phyloP scores from a whole-genome alignment of 179 eudicot genomes.

The Beta lomatogona region DNA sequence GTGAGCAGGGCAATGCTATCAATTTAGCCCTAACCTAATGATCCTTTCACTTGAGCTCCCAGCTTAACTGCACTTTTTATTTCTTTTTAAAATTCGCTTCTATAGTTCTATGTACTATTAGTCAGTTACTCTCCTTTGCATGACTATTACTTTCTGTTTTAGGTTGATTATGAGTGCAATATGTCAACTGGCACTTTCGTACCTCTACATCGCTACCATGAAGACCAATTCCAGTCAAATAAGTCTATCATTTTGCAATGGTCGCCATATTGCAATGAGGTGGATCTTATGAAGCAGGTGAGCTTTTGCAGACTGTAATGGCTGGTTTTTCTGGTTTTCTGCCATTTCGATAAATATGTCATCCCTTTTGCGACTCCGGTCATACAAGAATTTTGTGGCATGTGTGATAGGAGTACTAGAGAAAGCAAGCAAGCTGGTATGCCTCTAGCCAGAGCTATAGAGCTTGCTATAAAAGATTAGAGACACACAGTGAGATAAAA shows the following conservation, averaged over 20 bases:
- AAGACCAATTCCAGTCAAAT: background rate
- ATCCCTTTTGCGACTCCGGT: background rate
- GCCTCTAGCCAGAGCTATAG: too few species aligned
- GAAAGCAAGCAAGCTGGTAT: too few species aligned
- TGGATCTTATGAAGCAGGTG: background rate
- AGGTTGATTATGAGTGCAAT: background rate
- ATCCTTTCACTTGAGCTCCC: background rate
- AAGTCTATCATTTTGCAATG: slow-evolving; percentile 6
- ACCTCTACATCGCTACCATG: background rate
- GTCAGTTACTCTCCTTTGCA: background rate
- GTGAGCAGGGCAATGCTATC: background rate
- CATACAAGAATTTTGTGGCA: too few species aligned
- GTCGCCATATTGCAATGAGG: slow-evolving; percentile 4
- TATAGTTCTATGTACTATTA: background rate
- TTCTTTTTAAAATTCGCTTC: background rate
- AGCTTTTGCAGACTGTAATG: background rate
- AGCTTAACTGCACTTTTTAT: background rate
- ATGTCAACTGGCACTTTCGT: background rate
- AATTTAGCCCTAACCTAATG: background rate
- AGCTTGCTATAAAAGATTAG: too few species aligned
- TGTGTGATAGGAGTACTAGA: too few species aligned
- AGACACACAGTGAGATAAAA: too few species aligned
- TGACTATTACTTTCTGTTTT: background rate
- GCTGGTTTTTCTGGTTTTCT: background rate
- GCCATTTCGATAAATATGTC: background rate